Conservation (phyloP, 2,329 filamentous ascomycete genomes). For the Exophiala dermatitidis region DNA sequence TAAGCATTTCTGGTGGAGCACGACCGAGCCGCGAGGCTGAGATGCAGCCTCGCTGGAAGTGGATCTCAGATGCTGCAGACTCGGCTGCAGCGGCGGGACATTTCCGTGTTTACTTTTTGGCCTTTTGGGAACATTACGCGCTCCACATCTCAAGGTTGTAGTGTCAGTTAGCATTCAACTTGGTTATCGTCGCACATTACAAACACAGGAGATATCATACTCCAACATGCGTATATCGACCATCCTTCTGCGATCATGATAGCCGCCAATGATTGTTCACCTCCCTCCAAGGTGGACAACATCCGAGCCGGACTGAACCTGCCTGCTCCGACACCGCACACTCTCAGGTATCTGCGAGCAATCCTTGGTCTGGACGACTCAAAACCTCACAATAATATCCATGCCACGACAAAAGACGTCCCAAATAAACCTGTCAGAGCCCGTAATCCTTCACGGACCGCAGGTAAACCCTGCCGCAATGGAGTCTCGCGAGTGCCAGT, state of each 20-base stretch:
- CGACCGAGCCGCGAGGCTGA: not conserved
- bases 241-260: constrained; percentile 5
- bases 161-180: not conserved
- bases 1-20: not conserved
- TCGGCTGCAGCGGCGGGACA: not conserved
- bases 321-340: constrained; percentile 11
- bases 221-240: not conserved
- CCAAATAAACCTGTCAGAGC: constrained; percentile 6
- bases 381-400: not conserved
- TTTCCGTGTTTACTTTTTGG: constrained; percentile 11
- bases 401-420: not conserved
- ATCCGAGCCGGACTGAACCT: constrained; percentile 15
- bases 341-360: constrained; percentile 14
- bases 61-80: not conserved
- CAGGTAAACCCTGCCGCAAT: constrained; percentile 4
- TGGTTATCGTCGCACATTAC: not conserved
- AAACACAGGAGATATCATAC: not conserved
- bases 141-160: not conserved
- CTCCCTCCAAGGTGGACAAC: constrained; percentile 1
- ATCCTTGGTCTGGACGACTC: constrained; percentile 7
- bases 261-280: not conserved
- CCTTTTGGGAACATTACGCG: constrained; percentile 6
- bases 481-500: constrained; percentile 7
- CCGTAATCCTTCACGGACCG: constrained; percentile 27
- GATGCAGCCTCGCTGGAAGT: not conserved